A percentile compares a stretch with the other conserved stretches of the same genome.
Evolutionary conservation across 306 rosid genomes (phyloP).

Genomic region (Mimosa bimucronata): DNA sequence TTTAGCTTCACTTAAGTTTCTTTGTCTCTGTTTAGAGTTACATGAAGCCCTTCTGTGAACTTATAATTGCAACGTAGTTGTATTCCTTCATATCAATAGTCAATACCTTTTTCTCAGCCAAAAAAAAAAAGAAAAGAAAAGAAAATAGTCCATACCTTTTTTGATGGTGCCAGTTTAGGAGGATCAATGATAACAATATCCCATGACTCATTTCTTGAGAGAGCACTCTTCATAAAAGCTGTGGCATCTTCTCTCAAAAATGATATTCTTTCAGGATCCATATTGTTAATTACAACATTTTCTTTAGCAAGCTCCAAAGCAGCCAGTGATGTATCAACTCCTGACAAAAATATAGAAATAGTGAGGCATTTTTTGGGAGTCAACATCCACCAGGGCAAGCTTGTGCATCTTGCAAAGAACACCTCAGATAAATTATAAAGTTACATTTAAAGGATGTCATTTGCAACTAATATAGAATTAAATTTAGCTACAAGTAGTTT

Average conservation of each 20-base stretch:
- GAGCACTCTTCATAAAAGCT: conserved; percentile 81
- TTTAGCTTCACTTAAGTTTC: conserved; percentile 10
- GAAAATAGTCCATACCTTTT: conserved; percentile 55
- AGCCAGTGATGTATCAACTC: conserved; percentile 78
- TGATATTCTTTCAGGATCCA: conserved; percentile 75
- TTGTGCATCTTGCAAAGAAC: conserved; percentile 2
- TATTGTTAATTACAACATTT: conserved; percentile 71
- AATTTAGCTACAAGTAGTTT: not conserved
- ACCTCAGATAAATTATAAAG: conserved; percentile 24
- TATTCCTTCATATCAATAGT: not conserved
- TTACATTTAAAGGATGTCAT: not conserved
- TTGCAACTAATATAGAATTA: not conserved
- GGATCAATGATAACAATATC: conserved; percentile 89
- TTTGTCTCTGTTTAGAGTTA: not conserved
- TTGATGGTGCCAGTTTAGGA: conserved; percentile 90
- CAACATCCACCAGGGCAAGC: not conserved
- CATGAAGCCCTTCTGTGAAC: conserved; percentile 14
- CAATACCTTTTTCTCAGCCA: conserved; percentile 58
- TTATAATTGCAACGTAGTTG: conserved; percentile 5
- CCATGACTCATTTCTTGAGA: conserved; percentile 75
- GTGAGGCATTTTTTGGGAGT: conserved; percentile 26
- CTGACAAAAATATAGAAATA: conserved; percentile 44
- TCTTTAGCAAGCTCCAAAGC: conserved; percentile 88
- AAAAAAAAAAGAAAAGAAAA: no score
- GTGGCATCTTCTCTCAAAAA: conserved; percentile 78